Base-by-base conservation (phyloP, 257 asterid species). In the Forsythia viridissima region DNA sequence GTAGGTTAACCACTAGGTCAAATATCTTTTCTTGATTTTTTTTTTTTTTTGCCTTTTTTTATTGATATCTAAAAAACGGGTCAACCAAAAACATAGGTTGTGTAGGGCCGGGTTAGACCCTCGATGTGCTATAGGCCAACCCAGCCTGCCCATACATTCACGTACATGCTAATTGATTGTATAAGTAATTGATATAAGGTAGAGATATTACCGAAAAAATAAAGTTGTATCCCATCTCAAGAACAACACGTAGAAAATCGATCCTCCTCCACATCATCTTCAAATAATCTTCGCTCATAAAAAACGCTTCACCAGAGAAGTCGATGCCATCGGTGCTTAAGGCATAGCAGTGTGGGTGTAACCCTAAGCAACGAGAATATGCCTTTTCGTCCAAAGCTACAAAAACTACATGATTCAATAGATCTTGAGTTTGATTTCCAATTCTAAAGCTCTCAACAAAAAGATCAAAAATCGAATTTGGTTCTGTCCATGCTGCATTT, bases 251-350 rank as follows among this genome's bases (percentile, higher is more conserved):
- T 4, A 82, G 82, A 30, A 85, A 82, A 36, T 79, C 82, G 9
- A 80, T 75, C 71, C 86, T 73, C 68, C 77, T 79, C 88, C 86
- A 80, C 82, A 82, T 74, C 86, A 85, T 80, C 81, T 71, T 80
- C 72, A 82, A 41, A 82, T 82, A 85, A 42, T 44, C 37, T 63
- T 6, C 69, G 42, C 79, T 80, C 72, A 37, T 74, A 77, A 76
- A 76, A 30, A 4, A n/a, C 3, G 83, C 80, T 65, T 12, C 48
- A 71, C 79, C 84, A 66, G 88, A 85, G 16, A 79, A 77, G 65
- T 85, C 83, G 5, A 73, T 63, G 3, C 82, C 81, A 39, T 10
- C 72, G 21, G 83, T 71, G 21, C 70, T 66, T 13, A 82, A 79
- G 77, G 84, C 79, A 21, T 34, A 80, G 41, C 88, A 85, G 30